These are phyloP conservation scores for Citrus cavaleriei DNA, from an alignment of 345 rosid species.

Conservation along the genomic window DNA sequence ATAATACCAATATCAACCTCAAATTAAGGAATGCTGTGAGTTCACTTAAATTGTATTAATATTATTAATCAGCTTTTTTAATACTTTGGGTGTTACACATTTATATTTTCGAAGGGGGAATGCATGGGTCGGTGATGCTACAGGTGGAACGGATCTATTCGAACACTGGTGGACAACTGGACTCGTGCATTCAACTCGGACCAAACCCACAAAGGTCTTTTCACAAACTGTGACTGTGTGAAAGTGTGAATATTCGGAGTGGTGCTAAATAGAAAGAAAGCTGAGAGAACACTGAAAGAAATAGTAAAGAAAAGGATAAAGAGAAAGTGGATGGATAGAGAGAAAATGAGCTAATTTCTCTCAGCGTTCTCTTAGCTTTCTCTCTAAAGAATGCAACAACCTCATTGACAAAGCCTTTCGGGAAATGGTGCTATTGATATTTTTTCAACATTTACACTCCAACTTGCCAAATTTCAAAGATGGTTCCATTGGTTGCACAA, in stretches of 20 bases:
- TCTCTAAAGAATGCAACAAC: constrained; percentile 13
- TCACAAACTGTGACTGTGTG: constrained; percentile 10
- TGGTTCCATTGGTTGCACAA: constrained; percentile 5
- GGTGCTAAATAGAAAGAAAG: too few species aligned
- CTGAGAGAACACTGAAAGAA: too few species aligned
- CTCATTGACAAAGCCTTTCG: constrained; percentile 1
- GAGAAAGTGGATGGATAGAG: too few species aligned
- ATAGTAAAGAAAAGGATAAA: too few species aligned
- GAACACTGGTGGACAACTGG: constrained; percentile 45
- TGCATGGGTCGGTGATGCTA: constrained; percentile 31
- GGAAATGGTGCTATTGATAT: constrained; percentile 26
- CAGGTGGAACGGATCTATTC: constrained; percentile 11
- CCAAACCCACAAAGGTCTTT: constrained; percentile 23
- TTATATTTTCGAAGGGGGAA: constrained; percentile 32
- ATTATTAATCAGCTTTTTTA: too few species aligned
- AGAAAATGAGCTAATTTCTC: too few species aligned
- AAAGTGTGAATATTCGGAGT: too few species aligned
- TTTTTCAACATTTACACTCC: constrained; percentile 32
- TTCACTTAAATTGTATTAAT: background rate
- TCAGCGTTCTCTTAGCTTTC: too few species aligned
- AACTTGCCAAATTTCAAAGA: constrained; percentile 10
- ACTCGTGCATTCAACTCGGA: constrained; percentile 42
- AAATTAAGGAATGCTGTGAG: constrained; percentile 25
- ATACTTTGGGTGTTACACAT: too few species aligned
- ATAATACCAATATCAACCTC: constrained; percentile 30